phyloP scores from a whole-genome alignment of 148 eudicot genomes.

The Rhododendron griersonianum region DNA sequence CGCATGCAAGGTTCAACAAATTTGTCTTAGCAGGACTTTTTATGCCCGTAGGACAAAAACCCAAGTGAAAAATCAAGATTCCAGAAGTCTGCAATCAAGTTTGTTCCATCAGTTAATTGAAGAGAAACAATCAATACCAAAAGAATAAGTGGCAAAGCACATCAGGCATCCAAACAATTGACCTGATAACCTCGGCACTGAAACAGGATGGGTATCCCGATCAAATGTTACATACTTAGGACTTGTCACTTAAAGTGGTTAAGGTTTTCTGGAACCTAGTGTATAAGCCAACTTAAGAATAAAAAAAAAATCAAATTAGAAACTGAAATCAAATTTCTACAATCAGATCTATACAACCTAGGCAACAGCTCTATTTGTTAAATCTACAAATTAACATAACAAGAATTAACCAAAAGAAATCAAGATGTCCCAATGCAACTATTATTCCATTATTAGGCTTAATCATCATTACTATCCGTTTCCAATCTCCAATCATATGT shows the following conservation, averaged over 20 bases:
- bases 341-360: background rate
- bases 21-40: background rate
- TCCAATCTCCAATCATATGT: background rate
- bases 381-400: background rate
- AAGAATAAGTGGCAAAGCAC: background rate
- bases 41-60: background rate
- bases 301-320: background rate
- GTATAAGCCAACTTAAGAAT: background rate
- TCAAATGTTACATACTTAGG: background rate
- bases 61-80: background rate
- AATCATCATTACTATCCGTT: background rate
- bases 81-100: background rate
- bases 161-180: background rate
- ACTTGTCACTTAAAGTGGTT: background rate
- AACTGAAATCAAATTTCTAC: background rate
- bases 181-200: background rate
- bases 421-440: background rate
- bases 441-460: background rate
- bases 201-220: background rate
- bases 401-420: background rate
- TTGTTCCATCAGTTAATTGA: too few relatives aligned
- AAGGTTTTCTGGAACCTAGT: background rate
- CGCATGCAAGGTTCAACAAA: background rate
- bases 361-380: background rate
- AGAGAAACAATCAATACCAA: background rate